Evolutionary conservation across 2,329 filamentous ascomycete species (phyloP), one percentile per base, ranked within the genome.

Genomic region (Apiospora rasikravindrae): DNA sequence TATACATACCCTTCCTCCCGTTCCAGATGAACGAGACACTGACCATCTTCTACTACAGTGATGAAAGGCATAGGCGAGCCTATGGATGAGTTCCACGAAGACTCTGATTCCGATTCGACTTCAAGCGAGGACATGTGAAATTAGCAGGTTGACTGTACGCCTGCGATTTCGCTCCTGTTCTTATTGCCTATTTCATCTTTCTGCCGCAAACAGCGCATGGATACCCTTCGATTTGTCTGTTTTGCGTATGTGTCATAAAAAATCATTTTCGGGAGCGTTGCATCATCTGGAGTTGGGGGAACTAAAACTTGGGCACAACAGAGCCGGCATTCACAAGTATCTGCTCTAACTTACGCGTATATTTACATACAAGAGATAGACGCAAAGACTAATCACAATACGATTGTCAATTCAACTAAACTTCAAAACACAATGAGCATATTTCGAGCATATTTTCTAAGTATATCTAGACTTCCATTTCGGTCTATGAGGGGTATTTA

Each of bases 1-100:
- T 64, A 22, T 22, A 37, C 29, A 29, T 6, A 0, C 4, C 33
- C 2, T 11, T 6, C 53, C 4, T 7, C 6, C 51, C n/a, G 11
- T 13, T 51, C 26, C 7, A 19, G 16, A 19, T 33, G 13, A 24
- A n/a, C n/a, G 49, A 26, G 14, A 40, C 40, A 24, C 57, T 86
- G 83, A 81, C 74, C 77, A 77, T 67, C 10, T 67, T 51, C 8
- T 61, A 8, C 19, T n/a, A 40, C 42, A 64, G 57, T 69, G 67
- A 69, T 69, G 67, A 69, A 69, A 69, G 67, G 29, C 16, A 49
- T 69, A 14, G 67, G 67, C 44, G 67, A 69, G 67, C 67, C 67
- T 40, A 37, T 64, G 57, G 57, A 64, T 11, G 57, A 64, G 22
- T 64, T 64, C 57, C 57, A 64, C 10, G 57, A 64, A 22, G 57